These are phyloP conservation scores for Wickerhamiella cacticola DNA, from an alignment of 805 yeast species.

Conservation along the genomic window DNA sequence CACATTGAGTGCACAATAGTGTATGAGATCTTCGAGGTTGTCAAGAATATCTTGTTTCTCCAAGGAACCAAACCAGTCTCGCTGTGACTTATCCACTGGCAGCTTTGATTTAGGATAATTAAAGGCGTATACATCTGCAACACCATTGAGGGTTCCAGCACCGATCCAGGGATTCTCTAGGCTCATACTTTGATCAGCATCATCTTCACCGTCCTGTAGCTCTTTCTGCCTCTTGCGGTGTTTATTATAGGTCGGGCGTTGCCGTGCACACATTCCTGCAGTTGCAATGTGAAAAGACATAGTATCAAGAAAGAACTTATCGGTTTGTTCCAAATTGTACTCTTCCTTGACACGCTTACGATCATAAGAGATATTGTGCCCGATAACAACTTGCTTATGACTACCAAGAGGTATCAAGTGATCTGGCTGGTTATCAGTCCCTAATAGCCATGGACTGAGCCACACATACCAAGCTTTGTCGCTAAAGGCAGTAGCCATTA, in stretches of 20 bases:
- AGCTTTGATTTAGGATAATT: slow-evolving; percentile 49
- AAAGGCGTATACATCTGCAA: slow-evolving; percentile 70
- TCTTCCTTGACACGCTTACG: slow-evolving; percentile 79
- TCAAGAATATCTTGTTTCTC: slow-evolving; percentile 44
- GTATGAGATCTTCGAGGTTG: slow-evolving; percentile 49
- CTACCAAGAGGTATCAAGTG: slow-evolving; percentile 72
- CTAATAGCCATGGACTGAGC: slow-evolving; percentile 76
- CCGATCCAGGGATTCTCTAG: slow-evolving; percentile 61
- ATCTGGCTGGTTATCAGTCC: slow-evolving; percentile 34
- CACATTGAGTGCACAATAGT: slow-evolving; percentile 81
- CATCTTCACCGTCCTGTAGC: slow-evolving; percentile 22
- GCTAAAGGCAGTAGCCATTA: slow-evolving; percentile 71
- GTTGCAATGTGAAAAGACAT: slow-evolving; percentile 87
- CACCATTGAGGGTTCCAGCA: slow-evolving; percentile 62
- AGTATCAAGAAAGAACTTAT: slow-evolving; percentile 76
- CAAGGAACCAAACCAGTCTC: slow-evolving; percentile 51
- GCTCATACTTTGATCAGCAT: slow-evolving; percentile 18
- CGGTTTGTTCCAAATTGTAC: slow-evolving; percentile 52
- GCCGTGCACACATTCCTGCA: slow-evolving; percentile 87
- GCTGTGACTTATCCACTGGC: slow-evolving; percentile 40
- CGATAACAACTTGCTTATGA: slow-evolving; percentile 53
- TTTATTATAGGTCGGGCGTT: slow-evolving; percentile 62
- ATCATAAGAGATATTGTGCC: slow-evolving; percentile 86
- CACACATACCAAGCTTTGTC: slow-evolving; percentile 81
- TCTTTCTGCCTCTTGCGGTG: slow-evolving; percentile 19